These are phyloP conservation scores for Lentinula boryana DNA, from an alignment of 768 basidiomycete genomes.

Conservation along the genomic window DNA sequence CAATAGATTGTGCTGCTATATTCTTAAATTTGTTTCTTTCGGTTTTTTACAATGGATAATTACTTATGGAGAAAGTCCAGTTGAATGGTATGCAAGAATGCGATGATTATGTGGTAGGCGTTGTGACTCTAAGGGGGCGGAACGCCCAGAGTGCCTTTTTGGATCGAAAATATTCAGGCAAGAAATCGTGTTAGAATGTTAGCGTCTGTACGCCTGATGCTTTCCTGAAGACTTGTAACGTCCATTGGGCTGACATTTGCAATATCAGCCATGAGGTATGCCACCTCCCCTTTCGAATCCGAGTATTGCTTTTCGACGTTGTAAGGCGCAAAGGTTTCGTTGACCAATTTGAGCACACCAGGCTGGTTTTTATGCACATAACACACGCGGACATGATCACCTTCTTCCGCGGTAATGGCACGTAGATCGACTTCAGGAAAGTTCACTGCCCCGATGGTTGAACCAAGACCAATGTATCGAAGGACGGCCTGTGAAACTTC, in stretches of 20 bases:
- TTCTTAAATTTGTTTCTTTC: neutral
- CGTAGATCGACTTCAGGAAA: constrained; percentile 98
- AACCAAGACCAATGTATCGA: constrained; percentile 90
- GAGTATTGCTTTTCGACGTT: constrained; percentile 99
- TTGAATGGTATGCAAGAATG: constrained; percentile 36
- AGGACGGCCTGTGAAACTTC: constrained; percentile 84
- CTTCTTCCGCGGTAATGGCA: constrained; percentile 81
- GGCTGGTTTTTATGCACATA: constrained; percentile 95
- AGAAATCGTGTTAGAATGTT: constrained; percentile 90
- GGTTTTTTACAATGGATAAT: neutral
- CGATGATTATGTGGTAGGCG: neutral
- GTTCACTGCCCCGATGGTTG: constrained; percentile 91
- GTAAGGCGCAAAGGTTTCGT: constrained; percentile 89
- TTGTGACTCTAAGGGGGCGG: neutral
- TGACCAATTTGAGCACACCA: constrained; percentile 91
- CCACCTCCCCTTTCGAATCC: constrained; percentile 90
- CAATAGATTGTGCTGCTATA: neutral
- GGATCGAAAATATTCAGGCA: constrained; percentile 29
- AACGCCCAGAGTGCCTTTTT: neutral
- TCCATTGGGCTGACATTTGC: constrained; percentile 81
- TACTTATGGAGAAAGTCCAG: constrained; percentile 28
- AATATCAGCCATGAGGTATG: constrained; percentile 97
- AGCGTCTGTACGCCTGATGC: constrained; percentile 71
- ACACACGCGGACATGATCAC: constrained; percentile 81
- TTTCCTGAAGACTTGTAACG: constrained; percentile 69